Evolutionary conservation across 2,329 filamentous ascomycete genomes (phyloP).

Genomic region (Beauveria asiatica): DNA sequence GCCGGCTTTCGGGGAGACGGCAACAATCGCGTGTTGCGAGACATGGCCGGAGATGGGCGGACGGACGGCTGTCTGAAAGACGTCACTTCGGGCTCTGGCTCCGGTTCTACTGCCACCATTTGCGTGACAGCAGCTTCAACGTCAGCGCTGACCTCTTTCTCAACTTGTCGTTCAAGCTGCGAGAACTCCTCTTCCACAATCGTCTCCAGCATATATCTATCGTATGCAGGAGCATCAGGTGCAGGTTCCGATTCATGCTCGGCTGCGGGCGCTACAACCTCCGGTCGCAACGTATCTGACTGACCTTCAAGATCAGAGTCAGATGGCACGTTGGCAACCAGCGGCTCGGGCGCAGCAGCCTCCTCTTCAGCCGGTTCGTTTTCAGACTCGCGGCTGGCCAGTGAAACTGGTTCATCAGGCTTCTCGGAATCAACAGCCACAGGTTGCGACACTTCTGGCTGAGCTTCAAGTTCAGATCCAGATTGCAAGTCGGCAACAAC

Average conservation of each 20-base stretch:
- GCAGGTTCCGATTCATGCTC: neutral
- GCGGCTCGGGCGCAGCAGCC: neutral
- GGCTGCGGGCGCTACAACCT: neutral
- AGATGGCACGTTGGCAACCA: neutral
- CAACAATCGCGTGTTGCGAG: neutral
- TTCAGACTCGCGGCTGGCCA: constrained; percentile 1
- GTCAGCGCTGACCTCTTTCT: neutral
- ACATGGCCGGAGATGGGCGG: constrained; percentile 14
- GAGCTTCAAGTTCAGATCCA: neutral
- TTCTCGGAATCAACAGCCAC: neutral
- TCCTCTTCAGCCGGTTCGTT: neutral
- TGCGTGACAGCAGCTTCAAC: neutral
- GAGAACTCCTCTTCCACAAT: neutral
- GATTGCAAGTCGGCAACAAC: neutral
- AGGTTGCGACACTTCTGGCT: neutral
- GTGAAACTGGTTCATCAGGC: neutral
- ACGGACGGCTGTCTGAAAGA: constrained; percentile 14
- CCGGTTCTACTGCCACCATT: neutral
- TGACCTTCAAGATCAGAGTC: neutral
- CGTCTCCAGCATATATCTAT: neutral
- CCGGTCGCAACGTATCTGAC: neutral
- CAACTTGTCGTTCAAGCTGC: neutral
- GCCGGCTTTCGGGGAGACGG: constrained; percentile 7
- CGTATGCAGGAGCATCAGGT: neutral
- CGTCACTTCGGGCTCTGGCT: constrained; percentile 7